Base-by-base conservation (phyloP, 768 basidiomycete genomes). In the Tylopilus subfusipes region DNA sequence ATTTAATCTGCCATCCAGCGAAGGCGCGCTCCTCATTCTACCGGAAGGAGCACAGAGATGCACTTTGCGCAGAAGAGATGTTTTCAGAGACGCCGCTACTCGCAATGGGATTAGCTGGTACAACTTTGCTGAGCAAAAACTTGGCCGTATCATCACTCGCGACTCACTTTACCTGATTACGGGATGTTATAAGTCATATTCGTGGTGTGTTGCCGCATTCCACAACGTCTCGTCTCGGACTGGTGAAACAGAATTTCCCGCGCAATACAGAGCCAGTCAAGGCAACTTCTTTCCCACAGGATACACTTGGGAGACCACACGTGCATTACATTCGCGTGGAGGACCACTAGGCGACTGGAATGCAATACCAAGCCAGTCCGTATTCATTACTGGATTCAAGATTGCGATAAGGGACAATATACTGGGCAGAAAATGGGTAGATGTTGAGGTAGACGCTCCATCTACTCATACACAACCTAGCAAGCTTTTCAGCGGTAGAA, bases 121-220 rank as follows among this genome's bases (percentile, higher is more conserved):
- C 51, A 39, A 59, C 16, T 67, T 64, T 29, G 66, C 61, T 3
- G 53, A 61, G 38, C 53, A 52, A 14, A 44, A 45, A 24, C 54
- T 58, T 29, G 59, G 59, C 11, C 52, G 56, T 0, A 54, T 54
- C 18, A 59, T 60, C 44, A 50, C 54, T 6, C 59, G 62, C 33
- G 63, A 66, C 29, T 60, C 65, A 2, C 60, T 70, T 14, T 72
- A 72, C 36, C 59, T 71, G 10, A 64, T 72, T 34, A 72, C 50
- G 10, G 57, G 48, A 2, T 55, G 48, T 9, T 49, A 54, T 36
- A 58, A 55, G 25, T 38, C 58, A 5, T 40, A 45, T 12, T 60
- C 66, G 4, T 72, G 70, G 68, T 70, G 66, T 10, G 59, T 67
- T 16, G 67, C 67, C 0, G 44, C 59, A 3, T 63, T 62, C 27